These are phyloP conservation scores for Cyamopsis tetragonoloba DNA, from an alignment of 306 rosid genomes.

Conservation along the genomic window DNA sequence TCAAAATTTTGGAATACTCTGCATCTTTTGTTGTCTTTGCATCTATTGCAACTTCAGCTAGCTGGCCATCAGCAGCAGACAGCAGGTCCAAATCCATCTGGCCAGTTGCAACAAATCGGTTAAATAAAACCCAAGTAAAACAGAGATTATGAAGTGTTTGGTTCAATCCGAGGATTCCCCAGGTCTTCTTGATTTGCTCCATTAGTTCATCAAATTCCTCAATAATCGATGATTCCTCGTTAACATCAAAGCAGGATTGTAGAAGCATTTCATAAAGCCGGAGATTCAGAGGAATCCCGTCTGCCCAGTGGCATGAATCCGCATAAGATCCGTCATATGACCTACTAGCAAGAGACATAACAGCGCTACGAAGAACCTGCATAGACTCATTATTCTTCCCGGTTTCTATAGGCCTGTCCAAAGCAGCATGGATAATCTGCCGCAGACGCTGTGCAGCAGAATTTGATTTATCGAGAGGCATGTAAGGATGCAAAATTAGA, in stretches of 20 bases:
- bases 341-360: constrained; percentile 77
- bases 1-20: constrained; percentile 71
- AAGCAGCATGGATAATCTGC: constrained; percentile 73
- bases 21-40: constrained; percentile 87
- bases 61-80: constrained; percentile 66
- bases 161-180: constrained; percentile 93
- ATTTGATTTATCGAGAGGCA: constrained; percentile 71
- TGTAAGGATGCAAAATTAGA: constrained; percentile 77
- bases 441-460: constrained; percentile 69
- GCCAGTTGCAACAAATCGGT: constrained; percentile 89
- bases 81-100: constrained; percentile 78
- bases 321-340: constrained; percentile 69
- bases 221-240: constrained; percentile 69
- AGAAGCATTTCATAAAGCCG: constrained; percentile 83
- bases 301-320: constrained; percentile 96
- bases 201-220: constrained; percentile 91
- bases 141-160: constrained; percentile 86
- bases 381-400: constrained; percentile 83
- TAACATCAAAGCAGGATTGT: constrained; percentile 73
- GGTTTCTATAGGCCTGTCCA: constrained; percentile 78
- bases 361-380: constrained; percentile 97
- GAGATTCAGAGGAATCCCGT: constrained; percentile 93
- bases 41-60: constrained; percentile 91
- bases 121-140: constrained; percentile 92
- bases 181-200: constrained; percentile 97